phyloP scores from a whole-genome alignment of 2,329 filamentous ascomycete species.

The Trichoderma pleuroti region DNA sequence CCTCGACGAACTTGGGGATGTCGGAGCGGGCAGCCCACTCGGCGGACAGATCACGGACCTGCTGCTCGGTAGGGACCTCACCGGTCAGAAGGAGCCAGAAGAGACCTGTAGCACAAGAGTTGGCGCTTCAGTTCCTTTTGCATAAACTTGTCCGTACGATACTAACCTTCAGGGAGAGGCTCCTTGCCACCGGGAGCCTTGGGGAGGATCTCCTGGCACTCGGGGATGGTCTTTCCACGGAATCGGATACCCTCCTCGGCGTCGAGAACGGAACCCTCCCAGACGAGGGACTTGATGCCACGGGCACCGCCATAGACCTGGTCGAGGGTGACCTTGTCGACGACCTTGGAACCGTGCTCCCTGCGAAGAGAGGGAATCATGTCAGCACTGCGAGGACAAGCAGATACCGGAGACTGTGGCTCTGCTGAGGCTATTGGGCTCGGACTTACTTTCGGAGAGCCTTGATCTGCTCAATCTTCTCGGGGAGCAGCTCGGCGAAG shows the following conservation, averaged over 20 bases:
- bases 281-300: slow-evolving; percentile 97
- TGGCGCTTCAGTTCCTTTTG: too few species aligned
- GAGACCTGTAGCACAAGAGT: too few species aligned
- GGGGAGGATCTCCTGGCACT: slow-evolving; percentile 96
- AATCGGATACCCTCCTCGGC: slow-evolving; percentile 99
- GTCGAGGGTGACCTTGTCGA: slow-evolving; percentile 97
- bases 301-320: slow-evolving; percentile 99
- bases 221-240: slow-evolving; percentile 97
- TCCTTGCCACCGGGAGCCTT: slow-evolving; percentile 96
- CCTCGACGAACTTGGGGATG: slow-evolving; percentile 96
- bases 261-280: slow-evolving; percentile 98
- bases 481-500: slow-evolving; percentile 92
- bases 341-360: slow-evolving; percentile 90
- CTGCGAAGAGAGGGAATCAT: slow-evolving; percentile 41
- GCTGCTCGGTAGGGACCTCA: slow-evolving; percentile 95
- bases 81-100: slow-evolving; percentile 99
- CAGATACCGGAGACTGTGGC: slow-evolving; percentile 21
- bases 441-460: slow-evolving; percentile 80
- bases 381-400: slow-evolving; percentile 22
- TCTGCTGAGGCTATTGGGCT: neutral
- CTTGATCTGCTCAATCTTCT: slow-evolving; percentile 99
- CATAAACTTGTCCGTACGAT: too few species aligned
- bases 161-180: slow-evolving; percentile 95
- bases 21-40: slow-evolving; percentile 98
- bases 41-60: slow-evolving; percentile 95